Base-by-base conservation (phyloP, 176 grass and related monocot genomes). In the Oryza rufipogon region DNA sequence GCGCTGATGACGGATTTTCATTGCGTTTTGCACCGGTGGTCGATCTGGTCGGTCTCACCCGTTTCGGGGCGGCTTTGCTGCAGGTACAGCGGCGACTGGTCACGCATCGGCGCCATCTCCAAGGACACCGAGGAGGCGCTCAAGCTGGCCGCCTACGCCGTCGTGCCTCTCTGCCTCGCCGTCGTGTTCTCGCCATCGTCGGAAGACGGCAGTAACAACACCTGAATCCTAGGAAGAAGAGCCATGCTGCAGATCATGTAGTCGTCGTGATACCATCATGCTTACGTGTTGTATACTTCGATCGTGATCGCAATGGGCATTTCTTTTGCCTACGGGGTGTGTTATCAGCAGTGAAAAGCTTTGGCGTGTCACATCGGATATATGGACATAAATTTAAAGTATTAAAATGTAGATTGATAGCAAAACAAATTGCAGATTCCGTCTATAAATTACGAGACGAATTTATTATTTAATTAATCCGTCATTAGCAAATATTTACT, bases 61-160 rank as follows among this genome's bases (percentile, higher is more conserved):
- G 58, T 63, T 23, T 23, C 7, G 32, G 1, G 30, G 30, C 30
- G 30, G 30, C 30, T 32, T 32, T 6, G 56, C 11, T 82, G 56
- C 87, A 95, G 96, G 89, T 93, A 95, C 72, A 98, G 92, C 74
- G 93, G 96, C 2, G 96, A 98, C 84, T 98, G 91, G 96, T 98
- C 91, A 46, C 87, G 92, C 38, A 88, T 95, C 42, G 93, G 92
- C 54, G 88, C 90, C 70, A 93, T 98, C 70, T 85, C 91, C 60
- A 95, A 70, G 80, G 93, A 95, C 77, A 87, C 78, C n/a, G 96
- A 98, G 74, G 92, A 93, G 45, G 46, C 93, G 26, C 84, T 95
- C 77, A 95, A 90, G 78, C 54, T 90, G 45, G 89, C 80, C 52
- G 92, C 95, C 52, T 98, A 83, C 73, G 74, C 51, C 73, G 86